These are phyloP conservation scores for Poronia punctata DNA, from an alignment of 495 filamentous ascomycete species.

Conservation along the genomic window DNA sequence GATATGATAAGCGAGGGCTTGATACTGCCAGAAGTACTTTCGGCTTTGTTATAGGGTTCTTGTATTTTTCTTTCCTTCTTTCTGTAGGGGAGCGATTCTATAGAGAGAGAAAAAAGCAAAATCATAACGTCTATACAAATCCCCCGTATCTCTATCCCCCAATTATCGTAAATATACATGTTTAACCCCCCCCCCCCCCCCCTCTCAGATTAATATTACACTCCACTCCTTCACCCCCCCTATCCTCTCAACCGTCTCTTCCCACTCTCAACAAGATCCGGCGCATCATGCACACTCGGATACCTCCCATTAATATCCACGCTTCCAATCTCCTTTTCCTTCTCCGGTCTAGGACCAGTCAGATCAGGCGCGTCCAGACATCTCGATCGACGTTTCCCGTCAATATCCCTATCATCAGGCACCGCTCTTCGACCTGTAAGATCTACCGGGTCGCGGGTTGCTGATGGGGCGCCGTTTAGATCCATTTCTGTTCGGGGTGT, in stretches of 20 bases:
- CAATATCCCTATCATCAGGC: constrained; percentile 2
- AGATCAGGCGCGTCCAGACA: constrained; percentile 4
- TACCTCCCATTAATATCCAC: constrained; percentile 8
- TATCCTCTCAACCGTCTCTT: background rate
- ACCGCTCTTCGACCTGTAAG: constrained; percentile 1
- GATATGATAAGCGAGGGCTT: constrained; percentile 2
- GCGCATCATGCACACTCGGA: constrained; percentile 3
- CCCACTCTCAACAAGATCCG: constrained; percentile 3
- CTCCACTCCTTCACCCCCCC: too few relatives aligned
- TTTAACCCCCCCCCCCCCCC: too few relatives aligned
- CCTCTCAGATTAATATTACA: too few relatives aligned
- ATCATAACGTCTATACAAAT: too few relatives aligned
- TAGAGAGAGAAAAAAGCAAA: background rate
- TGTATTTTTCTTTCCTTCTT: background rate
- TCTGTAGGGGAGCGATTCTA: background rate
- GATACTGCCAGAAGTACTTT: constrained; percentile 2
- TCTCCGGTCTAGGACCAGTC: background rate
- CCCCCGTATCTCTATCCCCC: too few relatives aligned
- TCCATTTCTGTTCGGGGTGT: constrained; percentile 4
- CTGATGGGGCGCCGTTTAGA: constrained; percentile 2
- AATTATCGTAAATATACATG: too few relatives aligned
- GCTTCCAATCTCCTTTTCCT: background rate
- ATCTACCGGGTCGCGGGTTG: background rate
- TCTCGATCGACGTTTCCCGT: constrained; percentile 2
- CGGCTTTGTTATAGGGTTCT: background rate